These are phyloP conservation scores for Crithidia bombi DNA, from an alignment of 208 protist species.

Conservation along the genomic window DNA sequence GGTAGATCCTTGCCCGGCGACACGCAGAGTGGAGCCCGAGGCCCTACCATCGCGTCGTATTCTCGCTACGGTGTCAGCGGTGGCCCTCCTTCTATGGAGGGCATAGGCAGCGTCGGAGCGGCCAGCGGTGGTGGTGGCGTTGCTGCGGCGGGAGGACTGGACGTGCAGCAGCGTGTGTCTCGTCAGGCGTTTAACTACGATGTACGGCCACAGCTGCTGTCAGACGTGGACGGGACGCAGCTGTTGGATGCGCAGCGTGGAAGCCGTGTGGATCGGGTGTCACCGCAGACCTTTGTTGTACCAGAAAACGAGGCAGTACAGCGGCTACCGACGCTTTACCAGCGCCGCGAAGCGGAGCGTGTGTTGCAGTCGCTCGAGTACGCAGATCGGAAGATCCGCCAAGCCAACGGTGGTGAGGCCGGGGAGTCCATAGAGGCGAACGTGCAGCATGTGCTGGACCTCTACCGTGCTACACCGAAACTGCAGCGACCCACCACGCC, in stretches of 20 bases:
- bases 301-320: constrained; percentile 76
- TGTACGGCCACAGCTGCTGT: constrained; percentile 83
- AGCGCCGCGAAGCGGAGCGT: constrained; percentile 81
- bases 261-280: constrained; percentile 52
- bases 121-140: neutral
- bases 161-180: constrained; percentile 19
- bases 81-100: constrained; percentile 21
- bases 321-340: constrained; percentile 76
- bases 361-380: constrained; percentile 84
- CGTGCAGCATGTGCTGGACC: constrained; percentile 67
- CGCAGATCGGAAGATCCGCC: constrained; percentile 71
- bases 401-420: constrained; percentile 14
- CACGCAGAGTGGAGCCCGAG: neutral
- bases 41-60: constrained; percentile 27
- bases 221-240: constrained; percentile 47
- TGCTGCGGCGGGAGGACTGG: constrained; percentile 13
- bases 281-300: constrained; percentile 49
- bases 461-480: constrained; percentile 90
- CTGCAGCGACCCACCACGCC: constrained; percentile 91
- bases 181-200: constrained; percentile 73
- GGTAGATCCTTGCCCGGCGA: neutral
- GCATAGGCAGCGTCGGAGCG: neutral
- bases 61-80: constrained; percentile 34
- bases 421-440: constrained; percentile 6
- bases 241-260: constrained; percentile 68